Evolutionary conservation across 192 early-diverging fungal species (phyloP).

Genomic region (Coemansia sp.): DNA sequence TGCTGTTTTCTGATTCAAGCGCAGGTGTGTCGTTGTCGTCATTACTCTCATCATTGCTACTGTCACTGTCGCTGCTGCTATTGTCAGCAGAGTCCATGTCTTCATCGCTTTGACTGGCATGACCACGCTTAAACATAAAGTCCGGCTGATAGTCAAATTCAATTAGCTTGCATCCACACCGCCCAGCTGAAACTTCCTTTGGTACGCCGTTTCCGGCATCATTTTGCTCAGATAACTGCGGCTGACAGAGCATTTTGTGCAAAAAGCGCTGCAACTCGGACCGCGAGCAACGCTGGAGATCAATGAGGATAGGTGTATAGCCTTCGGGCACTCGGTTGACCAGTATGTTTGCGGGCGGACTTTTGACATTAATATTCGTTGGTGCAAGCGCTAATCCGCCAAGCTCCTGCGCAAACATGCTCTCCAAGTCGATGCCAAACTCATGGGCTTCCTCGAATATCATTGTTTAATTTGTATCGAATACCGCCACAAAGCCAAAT

Average conservation of each 20-base stretch:
- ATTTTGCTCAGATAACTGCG: not conserved
- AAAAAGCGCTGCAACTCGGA: slow-evolving; percentile 35
- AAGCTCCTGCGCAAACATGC: slow-evolving; percentile 40
- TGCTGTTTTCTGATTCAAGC: not conserved
- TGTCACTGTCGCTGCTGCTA: not conserved
- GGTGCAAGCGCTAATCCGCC: slow-evolving; percentile 34
- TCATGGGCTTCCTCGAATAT: slow-evolving; percentile 26
- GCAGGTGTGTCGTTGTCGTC: slow-evolving; percentile 4
- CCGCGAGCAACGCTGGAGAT: slow-evolving; percentile 42
- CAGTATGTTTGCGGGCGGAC: slow-evolving; percentile 27
- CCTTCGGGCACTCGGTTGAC: slow-evolving; percentile 49
- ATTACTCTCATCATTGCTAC: not conserved
- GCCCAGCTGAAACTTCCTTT: slow-evolving; percentile 25
- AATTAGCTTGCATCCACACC: slow-evolving; percentile 43
- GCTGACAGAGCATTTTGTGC: slow-evolving; percentile 40
- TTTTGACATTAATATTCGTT: slow-evolving; percentile 17
- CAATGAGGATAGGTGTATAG: slow-evolving; percentile 42
- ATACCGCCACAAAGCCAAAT: not conserved
- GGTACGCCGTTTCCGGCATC: not conserved
- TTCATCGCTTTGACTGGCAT: slow-evolving; percentile 2
- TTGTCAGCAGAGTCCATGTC: not conserved
- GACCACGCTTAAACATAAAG: slow-evolving; percentile 36
- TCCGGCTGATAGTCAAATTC: slow-evolving; percentile 54
- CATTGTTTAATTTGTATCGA: slow-evolving; percentile 15
- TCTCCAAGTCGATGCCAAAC: slow-evolving; percentile 29